Evolutionary conservation across 2,329 filamentous ascomycete genomes (phyloP), one percentile per base, ranked within the genome.

Genomic region (Colletotrichum kahawae): DNA sequence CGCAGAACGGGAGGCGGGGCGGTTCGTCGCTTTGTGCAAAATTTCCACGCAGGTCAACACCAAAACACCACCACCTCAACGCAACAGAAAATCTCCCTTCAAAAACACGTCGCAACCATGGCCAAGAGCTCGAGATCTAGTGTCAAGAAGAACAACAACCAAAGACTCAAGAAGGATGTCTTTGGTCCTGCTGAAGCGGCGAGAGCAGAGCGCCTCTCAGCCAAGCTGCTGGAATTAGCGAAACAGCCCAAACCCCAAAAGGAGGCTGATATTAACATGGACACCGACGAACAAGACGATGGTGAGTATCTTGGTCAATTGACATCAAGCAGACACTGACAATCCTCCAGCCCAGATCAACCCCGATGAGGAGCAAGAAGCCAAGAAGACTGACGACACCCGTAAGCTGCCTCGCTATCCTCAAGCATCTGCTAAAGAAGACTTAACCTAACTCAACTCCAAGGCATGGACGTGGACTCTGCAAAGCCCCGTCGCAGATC

Each of bases 51-150:
- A 68, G 48, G 13, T 38, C 48, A 63, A 43, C 56, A 62, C 31
- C 29, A 29, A 36, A 36, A 63, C 59, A 34, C 43, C 27, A 38
- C 69, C 66, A 48, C 71, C 43, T 51, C 43, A 21, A 21, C 43
- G 43, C 43, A 48, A 6, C 43, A 21, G 43, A 51, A 33, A 7
- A 24, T 16, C 31, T 60, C 16, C 13, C 7, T 33, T 12, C 16
- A 18, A 38, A 16, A 33, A 31, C 48, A 48, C 57, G 63, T 21
- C 36, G 65, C 71, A 82, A 90, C 71, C 79, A 98, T 98, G 96
- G 96, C 96, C 29, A 98, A 98, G 84, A 94, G 95, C 82, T 88
- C 94, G 76, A 91, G 96, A 83, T 91, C 96, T 78, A 97, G 93
- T 83, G 88, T 91, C 78, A 92, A 89, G 80, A 98, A 98, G 88